Evolutionary conservation across 129 eudicot genomes (phyloP).

Genomic region (Lonicera japonica): DNA sequence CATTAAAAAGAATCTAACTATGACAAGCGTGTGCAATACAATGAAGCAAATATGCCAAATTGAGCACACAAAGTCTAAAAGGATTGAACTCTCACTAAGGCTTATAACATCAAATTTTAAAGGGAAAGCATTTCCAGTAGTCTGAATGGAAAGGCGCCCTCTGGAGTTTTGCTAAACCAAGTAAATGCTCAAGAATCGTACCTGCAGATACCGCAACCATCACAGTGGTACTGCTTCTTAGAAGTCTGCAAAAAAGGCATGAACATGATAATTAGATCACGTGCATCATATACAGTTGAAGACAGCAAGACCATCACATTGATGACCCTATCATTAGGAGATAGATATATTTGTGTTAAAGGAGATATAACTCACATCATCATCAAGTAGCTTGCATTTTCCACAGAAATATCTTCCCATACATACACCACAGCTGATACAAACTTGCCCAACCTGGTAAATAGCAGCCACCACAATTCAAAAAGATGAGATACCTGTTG

Average conservation of each 20-base stretch:
- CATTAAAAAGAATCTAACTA: slow-evolving; percentile 9
- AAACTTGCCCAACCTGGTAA: slow-evolving; percentile 70
- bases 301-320: not conserved
- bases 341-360: not conserved
- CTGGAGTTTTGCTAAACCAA: no score
- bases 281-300: not conserved
- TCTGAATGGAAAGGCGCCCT: no score
- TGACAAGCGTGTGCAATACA: not conserved
- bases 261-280: slow-evolving; percentile 3
- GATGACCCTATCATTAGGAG: not conserved
- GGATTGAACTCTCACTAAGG: no score
- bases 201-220: slow-evolving; percentile 92
- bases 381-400: slow-evolving; percentile 71
- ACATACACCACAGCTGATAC: slow-evolving; percentile 84
- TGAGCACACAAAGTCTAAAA: no score
- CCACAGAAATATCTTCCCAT: slow-evolving; percentile 78
- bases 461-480: slow-evolving; percentile 1
- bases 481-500: not conserved
- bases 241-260: slow-evolving; percentile 57
- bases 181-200: slow-evolving; percentile 15
- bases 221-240: slow-evolving; percentile 71
- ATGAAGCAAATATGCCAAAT: no score
- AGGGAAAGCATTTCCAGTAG: no score
- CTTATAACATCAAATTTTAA: no score
- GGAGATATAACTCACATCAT: slow-evolving; percentile 48